Percentiles rank a stretch among this genome's conserved stretches.
Evolutionary conservation across 2,329 filamentous ascomycete genomes (phyloP).

Genomic region (Apiospora rasikravindrae): DNA sequence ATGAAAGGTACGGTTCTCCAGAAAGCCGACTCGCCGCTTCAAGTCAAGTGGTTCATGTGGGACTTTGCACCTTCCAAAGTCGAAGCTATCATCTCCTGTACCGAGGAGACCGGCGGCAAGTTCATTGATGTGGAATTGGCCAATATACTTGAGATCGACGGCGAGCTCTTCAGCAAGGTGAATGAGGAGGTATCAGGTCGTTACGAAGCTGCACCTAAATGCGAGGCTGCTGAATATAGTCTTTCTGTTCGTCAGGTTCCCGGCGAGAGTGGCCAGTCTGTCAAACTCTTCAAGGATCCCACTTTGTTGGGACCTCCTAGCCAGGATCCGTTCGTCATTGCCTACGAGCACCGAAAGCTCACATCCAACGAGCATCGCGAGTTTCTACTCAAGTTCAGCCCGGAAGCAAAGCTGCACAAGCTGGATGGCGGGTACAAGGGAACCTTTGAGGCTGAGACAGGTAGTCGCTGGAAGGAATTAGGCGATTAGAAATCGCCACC

Average conservation of each 20-base stretch:
- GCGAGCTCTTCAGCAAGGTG: not conserved
- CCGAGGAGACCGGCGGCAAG: not conserved
- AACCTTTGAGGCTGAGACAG: conserved; percentile 12
- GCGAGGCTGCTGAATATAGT: conserved; percentile 38
- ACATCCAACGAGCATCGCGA: conserved; percentile 42
- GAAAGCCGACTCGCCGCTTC: conserved; percentile 1
- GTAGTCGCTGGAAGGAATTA: conserved; percentile 24
- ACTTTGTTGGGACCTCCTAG: conserved; percentile 27
- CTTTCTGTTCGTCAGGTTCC: conserved; percentile 28
- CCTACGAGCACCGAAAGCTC: conserved; percentile 33
- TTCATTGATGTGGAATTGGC: not conserved
- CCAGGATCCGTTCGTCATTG: conserved; percentile 38
- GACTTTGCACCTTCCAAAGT: not conserved
- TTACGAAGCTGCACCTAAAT: conserved; percentile 32
- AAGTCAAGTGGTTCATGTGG: conserved; percentile 19
- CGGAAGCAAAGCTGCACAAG: conserved; percentile 27
- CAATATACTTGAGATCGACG: not conserved
- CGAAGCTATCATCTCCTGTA: not conserved
- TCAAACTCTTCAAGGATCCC: conserved; percentile 41
- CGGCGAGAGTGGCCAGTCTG: not conserved
- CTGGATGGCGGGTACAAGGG: no score
- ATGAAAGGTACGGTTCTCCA: not conserved
- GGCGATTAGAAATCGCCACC: not conserved
- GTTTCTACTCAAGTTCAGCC: conserved; percentile 29
- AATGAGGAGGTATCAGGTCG: conserved; percentile 22